Conservation (phyloP, 75 land plant species). For the Isoetes taiwanensis region DNA sequence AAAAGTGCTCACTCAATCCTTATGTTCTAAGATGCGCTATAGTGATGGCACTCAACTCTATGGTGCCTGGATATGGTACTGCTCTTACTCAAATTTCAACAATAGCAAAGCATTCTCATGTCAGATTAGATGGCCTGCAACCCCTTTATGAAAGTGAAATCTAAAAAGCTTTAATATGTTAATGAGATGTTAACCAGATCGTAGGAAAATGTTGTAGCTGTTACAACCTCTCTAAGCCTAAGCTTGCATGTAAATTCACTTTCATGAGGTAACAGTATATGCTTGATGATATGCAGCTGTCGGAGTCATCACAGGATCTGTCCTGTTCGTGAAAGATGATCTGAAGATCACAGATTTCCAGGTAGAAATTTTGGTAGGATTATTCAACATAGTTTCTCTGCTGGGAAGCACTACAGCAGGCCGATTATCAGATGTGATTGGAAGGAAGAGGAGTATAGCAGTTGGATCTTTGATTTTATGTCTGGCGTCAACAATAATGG, state of each 20-base stretch:
- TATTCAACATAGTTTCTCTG: constrained; percentile 39
- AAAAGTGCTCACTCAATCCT: too few species aligned
- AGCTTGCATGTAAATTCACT: too few species aligned
- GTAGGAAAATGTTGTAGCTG: too few species aligned
- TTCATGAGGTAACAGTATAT: too few species aligned
- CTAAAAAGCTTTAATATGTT: too few species aligned
- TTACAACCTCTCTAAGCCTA: too few species aligned
- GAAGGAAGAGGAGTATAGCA: constrained; percentile 45
- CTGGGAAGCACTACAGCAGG: constrained; percentile 42
- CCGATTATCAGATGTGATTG: constrained; percentile 38
- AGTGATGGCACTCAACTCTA: constrained; percentile 60
- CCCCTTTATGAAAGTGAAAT: too few species aligned
- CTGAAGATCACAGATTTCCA: constrained; percentile 26
- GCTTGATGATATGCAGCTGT: constrained; percentile 25
- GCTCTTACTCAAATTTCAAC: neutral
- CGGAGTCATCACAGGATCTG: constrained; percentile 66
- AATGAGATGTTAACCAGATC: too few species aligned
- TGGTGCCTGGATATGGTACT: constrained; percentile 68
- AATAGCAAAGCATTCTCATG: too few species aligned
- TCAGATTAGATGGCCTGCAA: too few species aligned
- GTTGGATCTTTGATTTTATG: constrained; percentile 40
- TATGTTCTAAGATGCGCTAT: constrained; percentile 58
- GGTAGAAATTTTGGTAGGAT: constrained; percentile 40
- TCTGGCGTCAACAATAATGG: constrained; percentile 41
- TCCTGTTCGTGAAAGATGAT: constrained; percentile 53